Conservation (phyloP, 345 rosid genomes). For the Eucalyptus urophylla region DNA sequence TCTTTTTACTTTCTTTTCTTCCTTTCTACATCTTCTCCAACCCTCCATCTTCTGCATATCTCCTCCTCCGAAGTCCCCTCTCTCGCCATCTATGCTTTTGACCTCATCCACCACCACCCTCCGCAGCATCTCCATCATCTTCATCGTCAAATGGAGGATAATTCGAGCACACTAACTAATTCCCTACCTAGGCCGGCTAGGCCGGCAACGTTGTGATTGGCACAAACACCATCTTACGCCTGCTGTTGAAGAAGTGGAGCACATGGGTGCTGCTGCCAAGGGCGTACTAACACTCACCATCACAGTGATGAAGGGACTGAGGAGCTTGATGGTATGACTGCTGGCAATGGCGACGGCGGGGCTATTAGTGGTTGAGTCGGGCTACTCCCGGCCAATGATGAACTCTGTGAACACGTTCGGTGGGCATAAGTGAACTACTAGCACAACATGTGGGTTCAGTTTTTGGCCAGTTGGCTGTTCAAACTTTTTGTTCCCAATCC, state of each 20-base stretch:
- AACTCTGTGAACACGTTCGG: constrained; percentile 57
- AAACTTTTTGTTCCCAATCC: neutral
- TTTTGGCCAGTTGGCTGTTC: neutral
- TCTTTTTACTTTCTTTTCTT: neutral
- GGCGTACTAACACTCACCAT: constrained; percentile 28
- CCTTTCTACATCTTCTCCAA: neutral
- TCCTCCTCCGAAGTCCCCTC: neutral
- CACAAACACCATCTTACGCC: constrained; percentile 7
- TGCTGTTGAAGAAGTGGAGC: constrained; percentile 24
- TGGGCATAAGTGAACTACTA: constrained; percentile 47
- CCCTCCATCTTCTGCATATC: neutral
- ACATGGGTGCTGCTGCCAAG: constrained; percentile 30
- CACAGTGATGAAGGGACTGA: constrained; percentile 34
- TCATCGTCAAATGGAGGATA: constrained; percentile 9
- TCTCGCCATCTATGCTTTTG: neutral
- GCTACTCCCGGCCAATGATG: constrained; percentile 48
- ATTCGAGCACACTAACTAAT: neutral
- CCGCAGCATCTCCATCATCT: constrained; percentile 9
- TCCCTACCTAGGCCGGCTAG: constrained; percentile 28
- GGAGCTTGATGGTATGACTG: constrained; percentile 23
- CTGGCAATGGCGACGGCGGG: constrained; percentile 19
- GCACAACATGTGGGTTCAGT: constrained; percentile 46
- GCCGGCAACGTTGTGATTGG: constrained; percentile 3
- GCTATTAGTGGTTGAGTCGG: constrained; percentile 19
- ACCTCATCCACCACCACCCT: constrained; percentile 1